Evolutionary conservation across 2,329 filamentous ascomycete genomes (phyloP).

Genomic region (Parastagonospora avenae): DNA sequence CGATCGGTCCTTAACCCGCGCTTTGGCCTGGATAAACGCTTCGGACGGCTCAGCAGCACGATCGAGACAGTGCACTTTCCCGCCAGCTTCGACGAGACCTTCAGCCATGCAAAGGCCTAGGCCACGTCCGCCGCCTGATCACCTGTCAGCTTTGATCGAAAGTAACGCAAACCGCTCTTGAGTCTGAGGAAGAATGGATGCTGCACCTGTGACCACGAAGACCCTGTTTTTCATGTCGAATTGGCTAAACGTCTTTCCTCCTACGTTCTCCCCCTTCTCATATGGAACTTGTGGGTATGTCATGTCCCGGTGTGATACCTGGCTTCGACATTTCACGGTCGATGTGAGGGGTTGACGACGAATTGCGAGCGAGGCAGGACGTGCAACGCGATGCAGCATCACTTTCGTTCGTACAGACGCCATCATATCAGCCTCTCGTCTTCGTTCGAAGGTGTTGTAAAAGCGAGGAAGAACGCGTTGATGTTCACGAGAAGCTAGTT

Average conservation of each 20-base stretch:
- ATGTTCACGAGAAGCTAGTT: no score
- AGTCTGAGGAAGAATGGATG: slow-evolving; percentile 67
- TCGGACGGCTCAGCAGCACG: slow-evolving; percentile 60
- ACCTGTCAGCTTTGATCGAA: slow-evolving; percentile 38
- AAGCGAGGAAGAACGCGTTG: no score
- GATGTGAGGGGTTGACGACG: slow-evolving; percentile 4
- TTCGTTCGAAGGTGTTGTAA: no score
- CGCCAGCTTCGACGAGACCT: slow-evolving; percentile 74
- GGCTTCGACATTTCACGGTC: slow-evolving; percentile 8
- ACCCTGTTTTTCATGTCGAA: slow-evolving; percentile 41
- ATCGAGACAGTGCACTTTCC: slow-evolving; percentile 71
- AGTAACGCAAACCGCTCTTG: neutral
- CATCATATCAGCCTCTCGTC: no score
- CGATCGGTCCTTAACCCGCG: slow-evolving; percentile 64
- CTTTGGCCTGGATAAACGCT: slow-evolving; percentile 67
- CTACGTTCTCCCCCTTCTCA: slow-evolving; percentile 21
- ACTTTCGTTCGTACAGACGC: no score
- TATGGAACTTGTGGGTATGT: slow-evolving; percentile 22
- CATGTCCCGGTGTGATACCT: slow-evolving; percentile 14
- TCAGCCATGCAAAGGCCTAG: slow-evolving; percentile 74
- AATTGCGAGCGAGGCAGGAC: no score
- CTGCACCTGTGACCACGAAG: slow-evolving; percentile 62
- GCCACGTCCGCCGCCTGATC: slow-evolving; percentile 69
- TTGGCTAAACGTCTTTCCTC: slow-evolving; percentile 23
- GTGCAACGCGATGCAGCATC: no score